Percentiles rank a stretch among this genome's conserved stretches.
phyloP scores from a whole-genome alignment of 306 rosid species.

The Lablab purpureus region DNA sequence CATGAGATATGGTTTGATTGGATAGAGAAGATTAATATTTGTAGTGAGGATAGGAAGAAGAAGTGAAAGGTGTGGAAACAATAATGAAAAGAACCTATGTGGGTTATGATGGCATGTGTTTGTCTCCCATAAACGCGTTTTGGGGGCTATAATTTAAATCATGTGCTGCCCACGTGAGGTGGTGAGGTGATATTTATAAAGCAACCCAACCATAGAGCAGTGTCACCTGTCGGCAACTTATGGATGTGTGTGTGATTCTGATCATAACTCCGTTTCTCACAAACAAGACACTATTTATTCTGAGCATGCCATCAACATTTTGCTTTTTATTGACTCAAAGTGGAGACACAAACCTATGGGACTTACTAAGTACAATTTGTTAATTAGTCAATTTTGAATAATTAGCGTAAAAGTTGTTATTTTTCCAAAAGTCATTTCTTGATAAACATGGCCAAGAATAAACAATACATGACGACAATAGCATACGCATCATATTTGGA shows the following conservation, averaged over 20 bases:
- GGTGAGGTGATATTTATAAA: conserved; percentile 45
- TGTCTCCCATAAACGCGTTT: conserved; percentile 56
- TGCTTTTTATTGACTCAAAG: conserved; percentile 54
- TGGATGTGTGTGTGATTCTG: too few species aligned
- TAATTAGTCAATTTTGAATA: conserved; percentile 10
- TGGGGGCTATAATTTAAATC: conserved; percentile 43
- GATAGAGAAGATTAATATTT: not conserved
- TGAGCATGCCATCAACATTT: conserved; percentile 48
- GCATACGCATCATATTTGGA: not conserved
- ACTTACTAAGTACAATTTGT: not conserved
- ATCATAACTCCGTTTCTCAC: conserved; percentile 26
- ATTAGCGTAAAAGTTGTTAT: not conserved
- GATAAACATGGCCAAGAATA: not conserved
- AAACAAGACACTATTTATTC: conserved; percentile 25
- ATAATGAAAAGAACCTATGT: not conserved
- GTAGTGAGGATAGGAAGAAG: not conserved
- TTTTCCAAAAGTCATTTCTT: not conserved
- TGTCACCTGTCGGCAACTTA: conserved; percentile 61
- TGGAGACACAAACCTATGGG: conserved; percentile 15
- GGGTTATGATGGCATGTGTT: conserved; percentile 36
- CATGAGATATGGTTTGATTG: not conserved
- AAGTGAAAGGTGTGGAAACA: not conserved
- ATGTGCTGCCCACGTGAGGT: conserved; percentile 65
- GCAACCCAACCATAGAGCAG: conserved; percentile 38
- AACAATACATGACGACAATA: not conserved